Evolutionary conservation across 2,329 filamentous ascomycete genomes (phyloP), one percentile per base, ranked within the genome.

Genomic region (Zymoseptoria ardabiliae): DNA sequence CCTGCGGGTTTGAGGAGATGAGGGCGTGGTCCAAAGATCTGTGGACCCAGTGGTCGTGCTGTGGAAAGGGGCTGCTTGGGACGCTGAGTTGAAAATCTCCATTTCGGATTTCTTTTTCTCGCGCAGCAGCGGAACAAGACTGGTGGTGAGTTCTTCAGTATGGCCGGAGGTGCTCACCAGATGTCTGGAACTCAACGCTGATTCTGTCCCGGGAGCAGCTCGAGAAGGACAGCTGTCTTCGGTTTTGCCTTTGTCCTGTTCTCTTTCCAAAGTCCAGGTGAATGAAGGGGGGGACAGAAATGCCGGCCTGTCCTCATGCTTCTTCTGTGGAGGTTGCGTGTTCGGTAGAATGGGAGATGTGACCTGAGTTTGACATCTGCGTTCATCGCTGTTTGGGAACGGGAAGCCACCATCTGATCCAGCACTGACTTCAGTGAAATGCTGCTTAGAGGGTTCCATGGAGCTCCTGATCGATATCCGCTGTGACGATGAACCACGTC

Each of bases 401-500:
- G 62, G 62, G 30, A 62, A 63, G n/a, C 55, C 62, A 17, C 56
- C 57, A 53, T 60, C 57, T 35, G 45, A 21, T 35, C 58, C 57
- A 41, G 58, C 56, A 21, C 54, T 50, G 19, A 53, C 22, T 50
- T 61, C 57, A 49, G 22, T 54, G 25, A 25, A 30, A 20, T 57
- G n/a, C 56, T 53, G 35, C 35, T 45, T 45, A 3, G 35, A n/a
- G 17, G 35, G 10, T 17, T 45, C 35, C 13, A 45, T 1, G n/a
- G 35, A 45, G 35, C 35, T 45, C 35, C 35, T 45, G 35, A 45
- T n/a, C 11, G 35, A 13, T n/a, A 7, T 45, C n/a, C 35, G 35
- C 35, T n/a, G 35, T 5, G 35, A 45, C 13, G 35, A 45, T 45
- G 35, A 45, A 13, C 35, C 35, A 45, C 35, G 35, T 45, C 35